Percentiles rank a stretch among this genome's conserved stretches.
Evolutionary conservation across 768 basidiomycete species (phyloP).

Genomic region (Baorangia bicolor): DNA sequence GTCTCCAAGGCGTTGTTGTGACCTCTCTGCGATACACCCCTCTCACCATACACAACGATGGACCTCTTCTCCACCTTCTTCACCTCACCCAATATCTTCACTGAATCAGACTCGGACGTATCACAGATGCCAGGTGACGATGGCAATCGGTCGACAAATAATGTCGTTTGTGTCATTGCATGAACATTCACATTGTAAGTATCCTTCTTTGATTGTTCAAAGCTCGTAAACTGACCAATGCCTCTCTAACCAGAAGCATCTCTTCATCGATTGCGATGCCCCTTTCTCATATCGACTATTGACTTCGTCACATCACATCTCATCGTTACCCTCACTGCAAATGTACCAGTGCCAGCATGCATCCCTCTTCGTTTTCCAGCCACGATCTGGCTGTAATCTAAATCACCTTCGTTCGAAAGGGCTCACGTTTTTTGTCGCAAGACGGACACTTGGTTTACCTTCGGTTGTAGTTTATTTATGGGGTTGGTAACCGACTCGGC

Average conservation of each 20-base stretch:
- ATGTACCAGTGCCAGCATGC: conserved; percentile 6
- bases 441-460: conserved; percentile 9
- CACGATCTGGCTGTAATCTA: conserved; percentile 4
- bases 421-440: conserved; percentile 11
- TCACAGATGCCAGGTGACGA: conserved; percentile 10
- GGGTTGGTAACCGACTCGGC: conserved; percentile 3
- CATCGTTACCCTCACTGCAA: not conserved
- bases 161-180: not conserved
- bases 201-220: not conserved
- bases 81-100: not conserved
- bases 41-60: conserved; percentile 14
- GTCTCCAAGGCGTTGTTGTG: not conserved
- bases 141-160: rapidly evolving
- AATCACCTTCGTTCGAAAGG: conserved; percentile 20
- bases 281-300: not conserved
- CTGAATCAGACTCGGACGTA: not conserved
- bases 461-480: conserved; percentile 4
- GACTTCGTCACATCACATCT: not conserved
- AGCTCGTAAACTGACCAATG: not conserved
- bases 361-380: conserved; percentile 3
- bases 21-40: conserved; percentile 6
- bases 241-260: not conserved
- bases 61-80: conserved; percentile 13
- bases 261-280: not conserved
- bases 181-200: conserved; percentile 19